Evolutionary conservation across 2,329 filamentous ascomycete genomes (phyloP), one percentile per base, ranked within the genome.

Genomic region (Neopestalotiopsis rosae): DNA sequence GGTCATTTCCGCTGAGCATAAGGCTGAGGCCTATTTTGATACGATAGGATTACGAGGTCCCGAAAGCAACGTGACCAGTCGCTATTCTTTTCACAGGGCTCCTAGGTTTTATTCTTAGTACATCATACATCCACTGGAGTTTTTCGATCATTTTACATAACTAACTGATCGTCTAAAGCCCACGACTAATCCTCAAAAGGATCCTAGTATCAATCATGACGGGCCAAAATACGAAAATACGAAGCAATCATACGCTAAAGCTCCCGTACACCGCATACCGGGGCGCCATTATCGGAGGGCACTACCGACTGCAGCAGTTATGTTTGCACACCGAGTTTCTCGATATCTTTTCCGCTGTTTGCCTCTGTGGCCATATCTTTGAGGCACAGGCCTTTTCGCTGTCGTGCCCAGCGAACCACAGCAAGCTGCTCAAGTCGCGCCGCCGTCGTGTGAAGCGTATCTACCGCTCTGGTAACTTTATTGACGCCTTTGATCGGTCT

Each of bases 301-400:
- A 61, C 59, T 71, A 49, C 68, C 24, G 70, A 68, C 17, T 71
- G 30, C 65, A 69, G 63, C 17, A 72, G 70, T 12, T 71, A 69
- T 13, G 67, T 68, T 24, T 42, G 57, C 38, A 67, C 34, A 67
- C 38, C 58, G 66, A 67, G 17, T 64, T 63, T 65, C 61, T 69
- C 12, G 69, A 71, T 56, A 67, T 71, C 52, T 70, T 67, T 64
- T 45, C 40, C 14, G 69, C 69, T 13, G 69, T 58, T 38, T 71
- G 58, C 42, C 38, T 63, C 20, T 63, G 66, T 14, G 58, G 45
- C 7, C 5, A 14, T 32, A 32, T 14, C 40, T 69, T 69, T 49
- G 67, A 71, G 52, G 69, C 69, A 61, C 67, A 71, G 63, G 69
- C 68, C 45, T 71, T 71, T 67, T 69, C 67, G 24, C 64, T 71